Conservation (phyloP, 345 rosid genomes). For the Streptanthus diversifolius region DNA sequence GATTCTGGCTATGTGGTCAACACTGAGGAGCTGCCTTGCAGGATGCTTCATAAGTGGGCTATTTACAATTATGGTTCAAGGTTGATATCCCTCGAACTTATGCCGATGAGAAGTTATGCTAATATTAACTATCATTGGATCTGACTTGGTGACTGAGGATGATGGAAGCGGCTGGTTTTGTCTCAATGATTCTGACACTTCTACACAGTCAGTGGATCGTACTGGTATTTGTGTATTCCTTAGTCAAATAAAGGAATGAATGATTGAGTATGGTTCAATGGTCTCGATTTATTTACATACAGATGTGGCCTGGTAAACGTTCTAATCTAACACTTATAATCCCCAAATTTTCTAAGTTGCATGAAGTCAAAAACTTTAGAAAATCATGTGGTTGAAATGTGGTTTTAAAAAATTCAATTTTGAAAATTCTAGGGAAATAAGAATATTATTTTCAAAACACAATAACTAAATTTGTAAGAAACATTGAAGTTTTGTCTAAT, state of each 20-base stretch:
- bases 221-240: no score
- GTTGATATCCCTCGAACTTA: slow-evolving; percentile 74
- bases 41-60: slow-evolving; percentile 66
- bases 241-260: no score
- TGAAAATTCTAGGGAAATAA: no score
- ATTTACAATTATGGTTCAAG: slow-evolving; percentile 65
- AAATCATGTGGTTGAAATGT: neutral
- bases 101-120: slow-evolving; percentile 69
- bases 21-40: slow-evolving; percentile 56
- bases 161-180: no score
- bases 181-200: no score
- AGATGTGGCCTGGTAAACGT: slow-evolving; percentile 74
- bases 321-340: neutral
- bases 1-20: slow-evolving; percentile 36
- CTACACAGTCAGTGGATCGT: no score
- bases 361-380: no score
- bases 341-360: neutral
- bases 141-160: no score
- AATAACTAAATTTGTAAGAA: no score
- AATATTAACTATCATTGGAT: no score
- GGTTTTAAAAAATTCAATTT: slow-evolving; percentile 33
- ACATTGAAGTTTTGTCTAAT: no score
- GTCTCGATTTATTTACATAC: slow-evolving; percentile 64
- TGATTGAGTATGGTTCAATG: slow-evolving; percentile 29
- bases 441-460: no score